Percentiles rank a stretch among this genome's conserved stretches.
These are phyloP conservation scores for Xylaria sp. DNA, from an alignment of 2,329 filamentous ascomycete genomes.

Conservation along the genomic window DNA sequence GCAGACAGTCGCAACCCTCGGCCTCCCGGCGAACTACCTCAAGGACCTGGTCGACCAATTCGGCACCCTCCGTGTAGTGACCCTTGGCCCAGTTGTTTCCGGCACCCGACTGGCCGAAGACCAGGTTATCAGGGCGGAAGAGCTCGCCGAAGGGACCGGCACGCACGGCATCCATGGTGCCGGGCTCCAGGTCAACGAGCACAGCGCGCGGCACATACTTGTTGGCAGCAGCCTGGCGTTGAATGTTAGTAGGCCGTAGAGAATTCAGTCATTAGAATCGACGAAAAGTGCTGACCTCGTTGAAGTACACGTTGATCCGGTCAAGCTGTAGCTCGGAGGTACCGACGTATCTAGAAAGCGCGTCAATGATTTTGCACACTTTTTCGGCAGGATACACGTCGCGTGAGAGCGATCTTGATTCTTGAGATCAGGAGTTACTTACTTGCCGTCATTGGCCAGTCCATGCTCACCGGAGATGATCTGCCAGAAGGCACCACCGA, in stretches of 20 bases:
- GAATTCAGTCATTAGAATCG: background rate
- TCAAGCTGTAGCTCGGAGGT: slow-evolving; percentile 98
- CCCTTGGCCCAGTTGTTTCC: slow-evolving; percentile 99
- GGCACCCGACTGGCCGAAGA: slow-evolving; percentile 98
- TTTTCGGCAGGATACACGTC: too few species aligned
- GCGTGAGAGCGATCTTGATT: too few species aligned
- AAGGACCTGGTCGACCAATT: slow-evolving; percentile 96
- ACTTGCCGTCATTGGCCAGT: slow-evolving; percentile 94
- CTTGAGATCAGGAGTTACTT: slow-evolving; percentile 26
- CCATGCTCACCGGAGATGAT: slow-evolving; percentile 87
- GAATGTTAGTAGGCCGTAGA: background rate
- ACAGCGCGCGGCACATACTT: slow-evolving; percentile 99
- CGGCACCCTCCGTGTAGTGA: slow-evolving; percentile 99
- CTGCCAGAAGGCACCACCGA: slow-evolving; percentile 99
- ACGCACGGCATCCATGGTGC: slow-evolving; percentile 99
- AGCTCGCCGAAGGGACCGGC: slow-evolving; percentile 97
- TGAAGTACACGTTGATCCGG: slow-evolving; percentile 99
- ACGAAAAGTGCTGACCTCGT: slow-evolving; percentile 48
- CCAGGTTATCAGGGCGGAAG: slow-evolving; percentile 99
- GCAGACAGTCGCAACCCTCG: slow-evolving; percentile 97
- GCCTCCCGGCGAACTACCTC: slow-evolving; percentile 98
- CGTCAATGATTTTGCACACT: slow-evolving; percentile 33
- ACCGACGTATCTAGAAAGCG: slow-evolving; percentile 75
- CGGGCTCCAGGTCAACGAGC: slow-evolving; percentile 98
- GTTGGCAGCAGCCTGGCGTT: slow-evolving; percentile 77